Conservation (phyloP, 208 protist genomes). For the Jaenimonas drosophilae region DNA sequence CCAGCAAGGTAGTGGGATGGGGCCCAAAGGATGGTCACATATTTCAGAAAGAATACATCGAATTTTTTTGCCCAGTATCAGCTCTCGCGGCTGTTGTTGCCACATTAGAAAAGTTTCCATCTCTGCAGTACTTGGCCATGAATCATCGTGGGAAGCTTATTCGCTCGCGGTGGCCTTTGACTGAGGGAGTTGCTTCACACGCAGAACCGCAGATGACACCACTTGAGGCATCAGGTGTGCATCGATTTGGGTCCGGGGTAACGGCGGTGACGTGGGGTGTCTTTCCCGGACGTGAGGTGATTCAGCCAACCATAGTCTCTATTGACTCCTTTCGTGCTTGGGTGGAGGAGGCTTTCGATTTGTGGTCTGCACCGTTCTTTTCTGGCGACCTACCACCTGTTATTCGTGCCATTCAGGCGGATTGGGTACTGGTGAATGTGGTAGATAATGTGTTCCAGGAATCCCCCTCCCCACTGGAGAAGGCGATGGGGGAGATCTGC, state of each 20-base stretch:
- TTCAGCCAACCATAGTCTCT: slow-evolving; percentile 67
- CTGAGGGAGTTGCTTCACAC: slow-evolving; percentile 1
- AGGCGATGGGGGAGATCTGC: slow-evolving; percentile 25
- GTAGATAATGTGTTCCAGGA: slow-evolving; percentile 44
- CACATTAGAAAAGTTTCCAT: slow-evolving; percentile 33
- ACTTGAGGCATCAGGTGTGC: not conserved
- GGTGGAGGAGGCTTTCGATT: slow-evolving; percentile 44
- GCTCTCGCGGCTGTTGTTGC: slow-evolving; percentile 16
- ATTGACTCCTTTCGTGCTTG: slow-evolving; percentile 38
- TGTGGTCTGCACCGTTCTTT: slow-evolving; percentile 29
- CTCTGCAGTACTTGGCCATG: slow-evolving; percentile 40
- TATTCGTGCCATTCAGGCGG: slow-evolving; percentile 23
- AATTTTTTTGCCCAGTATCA: slow-evolving; percentile 50
- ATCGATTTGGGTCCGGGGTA: slow-evolving; percentile 20
- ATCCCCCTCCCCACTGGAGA: slow-evolving; percentile 19
- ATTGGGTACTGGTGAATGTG: slow-evolving; percentile 34
- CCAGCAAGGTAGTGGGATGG: slow-evolving; percentile 56
- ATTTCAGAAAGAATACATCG: slow-evolving; percentile 60
- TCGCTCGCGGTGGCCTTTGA: slow-evolving; percentile 14
- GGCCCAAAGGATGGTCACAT: slow-evolving; percentile 36
- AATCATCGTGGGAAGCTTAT: slow-evolving; percentile 13
- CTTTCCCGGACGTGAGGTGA: slow-evolving; percentile 44
- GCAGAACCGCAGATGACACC: not conserved
- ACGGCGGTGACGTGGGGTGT: slow-evolving; percentile 66
- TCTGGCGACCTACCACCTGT: slow-evolving; percentile 22